Conservation (phyloP, 805 yeast genomes). For the Wickerhamiella dianesei region DNA sequence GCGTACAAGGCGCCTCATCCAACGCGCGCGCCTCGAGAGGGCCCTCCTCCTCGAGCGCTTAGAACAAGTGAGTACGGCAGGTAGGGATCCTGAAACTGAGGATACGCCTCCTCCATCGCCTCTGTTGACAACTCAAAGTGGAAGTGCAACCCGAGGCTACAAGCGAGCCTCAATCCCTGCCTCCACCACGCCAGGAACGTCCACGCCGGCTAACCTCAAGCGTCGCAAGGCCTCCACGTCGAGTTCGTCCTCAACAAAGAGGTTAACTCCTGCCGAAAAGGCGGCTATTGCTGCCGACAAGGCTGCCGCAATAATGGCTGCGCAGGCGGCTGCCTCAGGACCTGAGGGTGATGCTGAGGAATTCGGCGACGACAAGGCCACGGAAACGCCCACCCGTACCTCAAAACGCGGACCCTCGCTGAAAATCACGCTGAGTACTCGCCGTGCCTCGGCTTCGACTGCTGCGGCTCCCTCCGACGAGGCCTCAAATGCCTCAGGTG, state of each 20-base stretch:
- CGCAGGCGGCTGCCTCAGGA: slow-evolving; percentile 65
- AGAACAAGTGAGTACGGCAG: slow-evolving; percentile 28
- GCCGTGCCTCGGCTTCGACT: not conserved
- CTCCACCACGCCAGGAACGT: not conserved
- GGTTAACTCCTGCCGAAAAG: slow-evolving; percentile 7
- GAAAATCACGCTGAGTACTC: not conserved
- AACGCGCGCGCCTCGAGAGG: slow-evolving; percentile 72
- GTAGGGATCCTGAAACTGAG: slow-evolving; percentile 14
- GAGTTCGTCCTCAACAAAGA: not conserved
- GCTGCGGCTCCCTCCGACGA: not conserved
- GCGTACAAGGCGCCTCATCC: slow-evolving; percentile 60
- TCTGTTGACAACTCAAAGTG: not conserved
- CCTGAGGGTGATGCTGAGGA: not conserved
- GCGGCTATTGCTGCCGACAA: slow-evolving; percentile 47
- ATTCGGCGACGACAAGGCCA: no score
- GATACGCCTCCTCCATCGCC: slow-evolving; percentile 11
- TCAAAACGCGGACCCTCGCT: not conserved
- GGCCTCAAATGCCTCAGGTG: not conserved
- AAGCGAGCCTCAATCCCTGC: not conserved
- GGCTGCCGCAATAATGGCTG: slow-evolving; percentile 79
- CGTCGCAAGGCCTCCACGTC: not conserved
- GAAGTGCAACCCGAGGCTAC: not conserved
- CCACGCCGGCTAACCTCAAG: not conserved
- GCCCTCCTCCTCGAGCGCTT: slow-evolving; percentile 65
- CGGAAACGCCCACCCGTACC: not conserved